Conservation (phyloP, 2,329 filamentous ascomycete species). For the Colletotrichum costaricense region DNA sequence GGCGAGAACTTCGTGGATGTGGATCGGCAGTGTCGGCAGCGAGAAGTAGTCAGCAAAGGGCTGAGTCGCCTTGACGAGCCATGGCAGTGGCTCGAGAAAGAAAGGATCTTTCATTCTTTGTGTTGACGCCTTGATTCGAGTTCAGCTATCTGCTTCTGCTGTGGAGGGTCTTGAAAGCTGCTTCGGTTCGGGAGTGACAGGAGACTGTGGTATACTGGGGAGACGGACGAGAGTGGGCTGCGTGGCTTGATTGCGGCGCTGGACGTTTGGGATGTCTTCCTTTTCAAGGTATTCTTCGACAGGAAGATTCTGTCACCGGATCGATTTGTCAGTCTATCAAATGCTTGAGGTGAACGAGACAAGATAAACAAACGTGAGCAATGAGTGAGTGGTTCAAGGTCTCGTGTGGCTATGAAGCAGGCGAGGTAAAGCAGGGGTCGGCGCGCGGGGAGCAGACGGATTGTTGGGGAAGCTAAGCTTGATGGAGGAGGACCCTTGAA, state of each 20-base stretch:
- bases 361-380: background rate
- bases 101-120: constrained; percentile 78
- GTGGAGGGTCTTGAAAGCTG: background rate
- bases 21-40: constrained; percentile 76
- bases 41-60: constrained; percentile 72
- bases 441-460: constrained; percentile 13
- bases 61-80: constrained; percentile 66
- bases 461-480: constrained; percentile 33
- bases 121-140: constrained; percentile 34
- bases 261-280: background rate
- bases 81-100: constrained; percentile 70
- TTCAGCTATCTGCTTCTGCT: background rate
- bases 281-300: background rate
- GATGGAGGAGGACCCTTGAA: constrained; percentile 30
- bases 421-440: background rate
- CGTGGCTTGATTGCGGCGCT: background rate
- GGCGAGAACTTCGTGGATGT: constrained; percentile 80
- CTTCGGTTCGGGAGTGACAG: background rate
- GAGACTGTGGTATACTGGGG: background rate
- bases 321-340: background rate
- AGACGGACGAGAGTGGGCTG: background rate
- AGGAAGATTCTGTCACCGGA: background rate
- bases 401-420: background rate
- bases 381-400: background rate
- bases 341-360: background rate